Evolutionary conservation across 2,329 filamentous ascomycete species (phyloP).

Genomic region (Colletotrichum sp.): DNA sequence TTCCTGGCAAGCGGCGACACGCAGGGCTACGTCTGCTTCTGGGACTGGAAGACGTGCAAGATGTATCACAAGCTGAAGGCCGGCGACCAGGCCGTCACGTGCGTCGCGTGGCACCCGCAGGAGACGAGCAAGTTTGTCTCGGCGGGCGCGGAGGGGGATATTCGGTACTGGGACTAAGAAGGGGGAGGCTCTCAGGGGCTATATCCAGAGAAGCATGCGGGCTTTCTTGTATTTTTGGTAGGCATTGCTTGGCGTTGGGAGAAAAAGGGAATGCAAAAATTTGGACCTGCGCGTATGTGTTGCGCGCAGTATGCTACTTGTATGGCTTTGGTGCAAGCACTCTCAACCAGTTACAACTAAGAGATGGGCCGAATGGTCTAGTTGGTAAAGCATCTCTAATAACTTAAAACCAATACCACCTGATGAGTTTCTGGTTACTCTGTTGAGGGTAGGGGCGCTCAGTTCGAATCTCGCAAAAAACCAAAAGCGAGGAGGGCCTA

Average conservation of each 20-base stretch:
- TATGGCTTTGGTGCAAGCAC: neutral
- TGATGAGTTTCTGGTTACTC: neutral
- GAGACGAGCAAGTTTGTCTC: constrained; percentile 94
- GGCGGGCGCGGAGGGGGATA: constrained; percentile 85
- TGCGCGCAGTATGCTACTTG: neutral
- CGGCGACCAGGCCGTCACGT: constrained; percentile 81
- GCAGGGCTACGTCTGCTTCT: constrained; percentile 91
- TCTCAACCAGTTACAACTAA: neutral
- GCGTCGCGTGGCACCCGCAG: constrained; percentile 94
- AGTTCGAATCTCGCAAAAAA: neutral
- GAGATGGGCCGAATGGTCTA: neutral
- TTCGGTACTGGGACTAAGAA: constrained; percentile 89
- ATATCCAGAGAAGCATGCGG: neutral
- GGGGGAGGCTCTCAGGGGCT: neutral
- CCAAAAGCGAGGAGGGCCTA: neutral
- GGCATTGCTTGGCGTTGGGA: constrained; percentile 22
- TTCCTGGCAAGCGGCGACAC: constrained; percentile 88
- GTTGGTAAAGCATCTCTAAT: neutral
- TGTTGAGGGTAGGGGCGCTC: neutral
- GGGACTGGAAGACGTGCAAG: constrained; percentile 99
- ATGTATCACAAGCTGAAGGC: constrained; percentile 97
- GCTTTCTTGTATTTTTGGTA: neutral
- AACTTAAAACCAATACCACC: neutral
- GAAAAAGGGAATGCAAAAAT: neutral
- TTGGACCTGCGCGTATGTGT: neutral